Evolutionary conservation across 2,329 filamentous ascomycete species (phyloP).

Genomic region (Penicillium frequentans): DNA sequence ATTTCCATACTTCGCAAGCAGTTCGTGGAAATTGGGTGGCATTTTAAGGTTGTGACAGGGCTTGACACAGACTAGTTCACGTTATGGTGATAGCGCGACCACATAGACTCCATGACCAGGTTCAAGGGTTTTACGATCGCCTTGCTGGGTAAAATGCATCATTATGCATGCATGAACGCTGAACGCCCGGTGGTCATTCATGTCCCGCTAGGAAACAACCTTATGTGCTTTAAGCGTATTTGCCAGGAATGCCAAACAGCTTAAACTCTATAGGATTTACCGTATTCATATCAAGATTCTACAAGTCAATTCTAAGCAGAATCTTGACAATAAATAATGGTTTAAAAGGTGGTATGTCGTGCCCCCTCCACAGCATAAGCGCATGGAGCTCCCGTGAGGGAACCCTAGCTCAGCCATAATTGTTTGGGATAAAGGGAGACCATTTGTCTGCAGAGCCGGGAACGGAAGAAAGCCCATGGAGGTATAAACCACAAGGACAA

Average conservation of each 20-base stretch:
- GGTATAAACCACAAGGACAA: conserved; percentile 46
- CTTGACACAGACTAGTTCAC: not conserved
- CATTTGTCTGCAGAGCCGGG: conserved; percentile 48
- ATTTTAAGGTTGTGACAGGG: not conserved
- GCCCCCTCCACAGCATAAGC: conserved; percentile 50
- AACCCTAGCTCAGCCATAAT: conserved; percentile 47
- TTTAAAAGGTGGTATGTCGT: conserved; percentile 37
- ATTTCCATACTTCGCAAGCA: not conserved
- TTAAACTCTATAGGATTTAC: not conserved
- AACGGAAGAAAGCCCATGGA: conserved; percentile 52
- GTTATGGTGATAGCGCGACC: not conserved
- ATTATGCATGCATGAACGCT: too few species aligned
- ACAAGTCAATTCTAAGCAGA: not conserved
- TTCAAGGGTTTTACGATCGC: not conserved
- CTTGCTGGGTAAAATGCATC: too few species aligned
- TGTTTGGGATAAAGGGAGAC: conserved; percentile 48
- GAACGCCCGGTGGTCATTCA: not conserved
- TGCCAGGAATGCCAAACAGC: not conserved
- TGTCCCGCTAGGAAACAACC: not conserved
- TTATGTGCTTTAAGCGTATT: not conserved
- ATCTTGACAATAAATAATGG: not conserved
- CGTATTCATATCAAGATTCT: not conserved
- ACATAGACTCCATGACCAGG: conserved; percentile 7
- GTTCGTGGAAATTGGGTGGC: not conserved
- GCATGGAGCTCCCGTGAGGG: conserved; percentile 41